Evolutionary conservation across 352 stramenopile genomes (phyloP), one percentile per base, ranked within the genome.

Genomic region (Globisporangium takayamanum): DNA sequence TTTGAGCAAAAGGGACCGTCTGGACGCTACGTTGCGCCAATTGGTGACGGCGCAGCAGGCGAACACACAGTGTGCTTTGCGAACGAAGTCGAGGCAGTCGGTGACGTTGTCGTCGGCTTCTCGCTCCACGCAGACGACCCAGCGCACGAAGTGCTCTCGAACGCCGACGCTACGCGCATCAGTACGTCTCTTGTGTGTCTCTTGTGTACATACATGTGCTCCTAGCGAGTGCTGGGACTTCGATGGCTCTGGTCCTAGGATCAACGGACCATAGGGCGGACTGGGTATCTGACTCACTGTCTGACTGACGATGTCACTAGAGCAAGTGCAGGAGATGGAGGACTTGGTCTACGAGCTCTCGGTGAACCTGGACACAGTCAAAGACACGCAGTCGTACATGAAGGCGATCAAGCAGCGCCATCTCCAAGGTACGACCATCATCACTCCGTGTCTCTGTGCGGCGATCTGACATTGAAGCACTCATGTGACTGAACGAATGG

Each of bases 81-180:
- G 59, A 93, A 89, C 52, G 72, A 77, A 14, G 66, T 76, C 22
- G 60, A 70, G 20, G 68, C 78, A 0, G 77, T 83, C 50, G 75
- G 81, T 37, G 81, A 89, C 53, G 69, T 95, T n/a, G 62, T 81
- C 57, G 68, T 95, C 18, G 85, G 85, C 39, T 95, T 95, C 63
- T 95, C 85, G 3, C 88, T 95, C 59, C 85, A 95, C 67, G 83
- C 83, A 6, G 83, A 93, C 65, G 84, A 92, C 60, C 85, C 85
- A 26, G 80, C 66, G 39, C 83, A 93, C 63, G 85, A 93, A 49
- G 85, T 95, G 69, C 69, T 95, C 33, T 95, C 85, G 47, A 95
- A 95, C 55, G 85, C 85, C 15, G 85, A 95, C 58, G 83, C 85
- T 28, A 87, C 85, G 61, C 92, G 89, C 63, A 95, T 95, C 78